Conservation (phyloP, 2,329 filamentous ascomycete species). For the Sclerotinia subarctica region DNA sequence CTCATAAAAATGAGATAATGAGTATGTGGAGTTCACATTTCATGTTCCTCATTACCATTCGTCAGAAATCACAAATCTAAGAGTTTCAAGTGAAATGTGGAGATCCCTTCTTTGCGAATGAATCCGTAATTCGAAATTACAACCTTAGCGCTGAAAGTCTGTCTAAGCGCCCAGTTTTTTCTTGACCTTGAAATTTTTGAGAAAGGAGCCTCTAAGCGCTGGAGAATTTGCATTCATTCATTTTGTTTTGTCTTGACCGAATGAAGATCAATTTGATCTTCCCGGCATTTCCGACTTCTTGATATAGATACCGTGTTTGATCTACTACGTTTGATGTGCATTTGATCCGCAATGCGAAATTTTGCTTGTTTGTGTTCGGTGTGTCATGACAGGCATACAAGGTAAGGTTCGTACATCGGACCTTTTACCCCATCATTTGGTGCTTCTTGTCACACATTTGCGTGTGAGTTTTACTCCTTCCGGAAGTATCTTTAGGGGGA, state of each 20-base stretch:
- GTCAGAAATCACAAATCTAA: neutral
- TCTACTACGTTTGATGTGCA: neutral
- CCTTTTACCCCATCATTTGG: neutral
- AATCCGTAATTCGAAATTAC: neutral
- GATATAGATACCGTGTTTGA: neutral
- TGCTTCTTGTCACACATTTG: constrained; percentile 2
- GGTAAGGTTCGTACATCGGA: neutral
- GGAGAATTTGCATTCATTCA: neutral
- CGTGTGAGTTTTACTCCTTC: neutral
- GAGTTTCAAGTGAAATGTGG: neutral
- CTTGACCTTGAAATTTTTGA: neutral
- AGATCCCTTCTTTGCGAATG: neutral
- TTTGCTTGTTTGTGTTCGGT: neutral
- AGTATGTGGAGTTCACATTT: neutral
- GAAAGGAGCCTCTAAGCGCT: neutral
- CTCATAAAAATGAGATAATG: neutral
- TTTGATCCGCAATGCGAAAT: neutral
- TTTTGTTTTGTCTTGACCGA: too few species aligned
- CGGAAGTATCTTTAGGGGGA: neutral
- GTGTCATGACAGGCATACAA: neutral
- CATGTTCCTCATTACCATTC: neutral
- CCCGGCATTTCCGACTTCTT: too few species aligned
- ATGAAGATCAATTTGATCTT: too few species aligned
- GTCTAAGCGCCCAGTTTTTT: constrained; percentile 4
- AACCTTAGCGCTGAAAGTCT: neutral